phyloP scores from a whole-genome alignment of 2,329 filamentous ascomycete species.

The Hymenoscyphus fraxineus region DNA sequence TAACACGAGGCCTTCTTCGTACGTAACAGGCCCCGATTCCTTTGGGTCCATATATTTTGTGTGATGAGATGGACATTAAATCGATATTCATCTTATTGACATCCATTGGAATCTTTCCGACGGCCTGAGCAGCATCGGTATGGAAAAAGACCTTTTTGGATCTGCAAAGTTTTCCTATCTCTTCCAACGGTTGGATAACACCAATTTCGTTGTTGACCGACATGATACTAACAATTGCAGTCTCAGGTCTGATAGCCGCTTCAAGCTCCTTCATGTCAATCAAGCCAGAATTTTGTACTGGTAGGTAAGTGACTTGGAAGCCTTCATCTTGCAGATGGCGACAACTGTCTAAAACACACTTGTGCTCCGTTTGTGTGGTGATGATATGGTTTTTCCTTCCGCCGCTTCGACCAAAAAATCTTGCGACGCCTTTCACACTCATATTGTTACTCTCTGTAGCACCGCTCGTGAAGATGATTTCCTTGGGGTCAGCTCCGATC shows the following conservation, averaged over 20 bases:
- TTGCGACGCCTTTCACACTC: conserved; percentile 96
- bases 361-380: conserved; percentile 96
- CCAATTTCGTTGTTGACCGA: conserved; percentile 99
- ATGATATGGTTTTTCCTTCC: conserved; percentile 96
- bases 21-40: conserved; percentile 96
- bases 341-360: conserved; percentile 97
- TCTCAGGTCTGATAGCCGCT: conserved; percentile 86
- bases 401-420: conserved; percentile 86
- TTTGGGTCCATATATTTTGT: conserved; percentile 98
- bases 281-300: conserved; percentile 82
- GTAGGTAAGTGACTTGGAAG: conserved; percentile 94
- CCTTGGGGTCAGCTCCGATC: conserved; percentile 92
- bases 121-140: conserved; percentile 91
- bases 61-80: conserved; percentile 96
- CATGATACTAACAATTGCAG: conserved; percentile 93
- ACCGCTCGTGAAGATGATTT: conserved; percentile 98
- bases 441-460: conserved; percentile 99
- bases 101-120: conserved; percentile 96
- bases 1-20: conserved; percentile 84
- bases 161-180: conserved; percentile 90
- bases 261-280: conserved; percentile 80
- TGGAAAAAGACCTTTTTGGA: conserved; percentile 96
- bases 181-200: conserved; percentile 91
- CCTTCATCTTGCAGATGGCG: conserved; percentile 95
- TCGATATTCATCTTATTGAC: conserved; percentile 98